These are phyloP conservation scores for Fusarium sp. DNA, from an alignment of 2,329 filamentous ascomycete species.

Conservation along the genomic window DNA sequence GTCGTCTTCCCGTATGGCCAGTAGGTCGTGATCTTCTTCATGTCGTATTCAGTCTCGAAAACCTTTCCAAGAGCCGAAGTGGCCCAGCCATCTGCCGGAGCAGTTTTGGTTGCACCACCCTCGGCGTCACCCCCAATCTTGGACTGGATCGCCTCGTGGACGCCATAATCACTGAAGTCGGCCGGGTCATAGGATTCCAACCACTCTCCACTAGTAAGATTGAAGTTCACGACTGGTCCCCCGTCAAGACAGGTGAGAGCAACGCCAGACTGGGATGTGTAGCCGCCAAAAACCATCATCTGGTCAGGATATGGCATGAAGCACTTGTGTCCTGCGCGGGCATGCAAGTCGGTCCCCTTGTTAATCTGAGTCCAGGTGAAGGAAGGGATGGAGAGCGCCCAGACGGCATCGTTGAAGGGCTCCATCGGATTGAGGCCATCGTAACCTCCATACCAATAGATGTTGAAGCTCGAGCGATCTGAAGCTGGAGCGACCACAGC, in stretches of 20 bases:
- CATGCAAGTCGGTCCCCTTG: constrained; percentile 59
- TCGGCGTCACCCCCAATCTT: constrained; percentile 71
- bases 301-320: constrained; percentile 78
- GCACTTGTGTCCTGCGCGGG: constrained; percentile 76
- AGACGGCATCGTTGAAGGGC: constrained; percentile 71
- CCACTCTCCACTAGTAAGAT: constrained; percentile 74
- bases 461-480: constrained; percentile 77
- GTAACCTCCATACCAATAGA: constrained; percentile 86
- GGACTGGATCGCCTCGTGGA: constrained; percentile 68
- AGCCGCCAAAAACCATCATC: constrained; percentile 80
- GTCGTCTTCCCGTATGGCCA: constrained; percentile 63
- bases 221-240: constrained; percentile 71
- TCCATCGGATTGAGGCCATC: constrained; percentile 55
- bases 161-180: constrained; percentile 69
- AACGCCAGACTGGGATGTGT: constrained; percentile 48
- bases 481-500: constrained; percentile 75
- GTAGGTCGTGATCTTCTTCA: constrained; percentile 63
- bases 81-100: constrained; percentile 67
- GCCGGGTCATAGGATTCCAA: constrained; percentile 72
- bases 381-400: constrained; percentile 79
- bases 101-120: constrained; percentile 74
- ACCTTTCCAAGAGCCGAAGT: constrained; percentile 57
- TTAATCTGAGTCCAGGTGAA: constrained; percentile 76
- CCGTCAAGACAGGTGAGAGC: constrained; percentile 57
- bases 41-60: constrained; percentile 64